Percentiles rank a stretch among this genome's conserved stretches.
These are phyloP conservation scores for Detonula confervacea DNA, from an alignment of 352 stramenopile genomes.

Conservation along the genomic window DNA sequence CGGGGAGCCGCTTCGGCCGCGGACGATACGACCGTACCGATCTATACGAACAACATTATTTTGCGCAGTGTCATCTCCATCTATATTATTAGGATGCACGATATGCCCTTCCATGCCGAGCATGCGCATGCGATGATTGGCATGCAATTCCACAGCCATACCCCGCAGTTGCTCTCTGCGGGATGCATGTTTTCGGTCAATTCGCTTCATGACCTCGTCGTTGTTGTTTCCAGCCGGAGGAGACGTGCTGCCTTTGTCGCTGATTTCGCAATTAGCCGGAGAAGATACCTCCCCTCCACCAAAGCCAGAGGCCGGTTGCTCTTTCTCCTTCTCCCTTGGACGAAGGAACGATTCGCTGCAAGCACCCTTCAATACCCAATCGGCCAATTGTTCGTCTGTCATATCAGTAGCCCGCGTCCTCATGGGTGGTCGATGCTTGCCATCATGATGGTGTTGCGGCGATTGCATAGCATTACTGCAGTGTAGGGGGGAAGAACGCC, in stretches of 20 bases:
- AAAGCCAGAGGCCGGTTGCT: too few species aligned
- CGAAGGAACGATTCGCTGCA: constrained; percentile 3
- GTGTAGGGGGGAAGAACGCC: too few species aligned
- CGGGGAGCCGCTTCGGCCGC: background rate
- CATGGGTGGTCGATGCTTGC: background rate
- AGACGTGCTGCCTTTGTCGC: background rate
- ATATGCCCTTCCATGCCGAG: background rate
- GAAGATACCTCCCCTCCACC: background rate
- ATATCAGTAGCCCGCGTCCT: constrained; percentile 14
- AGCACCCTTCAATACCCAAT: constrained; percentile 9
- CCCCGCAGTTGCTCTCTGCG: constrained; percentile 5
- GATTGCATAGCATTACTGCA: too few species aligned
- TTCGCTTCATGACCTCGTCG: background rate
- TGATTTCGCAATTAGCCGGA: background rate
- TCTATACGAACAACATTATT: constrained; percentile 13
- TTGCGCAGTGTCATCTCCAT: background rate
- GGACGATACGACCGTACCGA: constrained; percentile 13
- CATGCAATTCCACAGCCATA: constrained; percentile 9
- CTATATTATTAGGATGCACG: background rate
- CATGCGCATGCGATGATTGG: background rate
- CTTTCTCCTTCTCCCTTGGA: background rate
- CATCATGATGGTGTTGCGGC: background rate
- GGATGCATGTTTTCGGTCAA: background rate
- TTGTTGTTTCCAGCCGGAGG: background rate
- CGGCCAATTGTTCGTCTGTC: constrained; percentile 20